A percentile compares a stretch with the other conserved stretches of the same genome.
These are phyloP conservation scores for Solidago caesia DNA, from an alignment of 129 eudicot species.

Conservation along the genomic window DNA sequence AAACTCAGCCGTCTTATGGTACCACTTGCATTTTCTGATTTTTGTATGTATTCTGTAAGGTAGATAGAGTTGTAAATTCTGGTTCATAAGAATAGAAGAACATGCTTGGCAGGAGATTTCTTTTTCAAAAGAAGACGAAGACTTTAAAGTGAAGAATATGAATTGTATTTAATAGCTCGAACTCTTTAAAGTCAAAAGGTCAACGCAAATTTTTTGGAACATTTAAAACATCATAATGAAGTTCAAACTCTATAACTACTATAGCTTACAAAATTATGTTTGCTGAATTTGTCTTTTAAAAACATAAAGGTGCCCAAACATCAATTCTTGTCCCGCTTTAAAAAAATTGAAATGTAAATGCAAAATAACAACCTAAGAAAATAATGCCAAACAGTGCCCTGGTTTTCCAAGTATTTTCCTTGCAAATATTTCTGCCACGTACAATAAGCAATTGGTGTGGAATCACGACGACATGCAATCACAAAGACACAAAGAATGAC, in stretches of 20 bases:
- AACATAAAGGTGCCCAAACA: neutral
- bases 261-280: neutral
- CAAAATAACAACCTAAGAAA: neutral
- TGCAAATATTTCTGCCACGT: constrained; percentile 41
- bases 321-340: neutral
- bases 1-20: constrained; percentile 7
- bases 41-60: neutral
- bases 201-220: neutral
- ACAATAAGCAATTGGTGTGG: constrained; percentile 42
- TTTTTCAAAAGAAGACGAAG: neutral
- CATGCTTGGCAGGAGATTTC: neutral
- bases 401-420: constrained; percentile 30
- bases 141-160: neutral
- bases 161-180: neutral
- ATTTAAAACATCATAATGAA: neutral
- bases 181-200: neutral
- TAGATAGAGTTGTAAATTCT: neutral
- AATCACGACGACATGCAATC: constrained; percentile 19
- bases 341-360: neutral
- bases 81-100: constrained; percentile 2
- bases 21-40: constrained; percentile 9
- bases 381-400: constrained; percentile 13
- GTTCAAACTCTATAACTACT: constrained; percentile 19
- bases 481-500: constrained; percentile 25
- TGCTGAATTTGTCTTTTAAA: neutral